Percentiles rank a stretch among this genome's conserved stretches.
phyloP scores from a whole-genome alignment of 2,329 filamentous ascomycete genomes.

The Aschersonia sp. region DNA sequence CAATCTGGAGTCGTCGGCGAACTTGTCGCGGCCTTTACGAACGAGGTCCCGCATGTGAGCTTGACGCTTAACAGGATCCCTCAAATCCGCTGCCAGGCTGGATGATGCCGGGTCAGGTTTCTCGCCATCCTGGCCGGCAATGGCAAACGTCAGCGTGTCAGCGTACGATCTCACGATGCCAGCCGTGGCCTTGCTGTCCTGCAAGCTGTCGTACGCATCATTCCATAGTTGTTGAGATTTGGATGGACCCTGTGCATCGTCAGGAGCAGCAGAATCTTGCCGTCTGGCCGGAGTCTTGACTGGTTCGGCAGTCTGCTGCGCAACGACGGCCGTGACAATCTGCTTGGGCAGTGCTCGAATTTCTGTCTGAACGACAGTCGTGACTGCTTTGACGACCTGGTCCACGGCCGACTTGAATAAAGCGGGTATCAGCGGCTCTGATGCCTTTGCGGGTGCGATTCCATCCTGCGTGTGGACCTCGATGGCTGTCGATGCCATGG shows the following conservation, averaged over 20 bases:
- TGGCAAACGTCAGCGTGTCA: conserved; percentile 4
- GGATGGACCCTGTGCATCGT: conserved; percentile 1
- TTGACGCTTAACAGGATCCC: conserved; percentile 5
- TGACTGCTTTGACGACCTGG: conserved; percentile 4
- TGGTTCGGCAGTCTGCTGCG: conserved; percentile 1
- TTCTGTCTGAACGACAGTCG: conserved; percentile 4
- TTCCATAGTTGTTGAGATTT: conserved; percentile 6
- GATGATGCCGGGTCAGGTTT: neutral
- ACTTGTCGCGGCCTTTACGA: conserved; percentile 5
- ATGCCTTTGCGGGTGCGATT: neutral
- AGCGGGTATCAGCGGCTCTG: conserved; percentile 2
- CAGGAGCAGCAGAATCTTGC: neutral
- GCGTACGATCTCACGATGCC: conserved; percentile 5
- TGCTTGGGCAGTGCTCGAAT: conserved; percentile 5
- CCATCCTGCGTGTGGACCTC: conserved; percentile 2
- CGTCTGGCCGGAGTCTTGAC: neutral
- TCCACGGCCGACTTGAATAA: conserved; percentile 5
- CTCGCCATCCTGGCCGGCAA: conserved; percentile 3
- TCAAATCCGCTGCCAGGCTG: conserved; percentile 2
- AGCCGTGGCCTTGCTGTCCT: conserved; percentile 2
- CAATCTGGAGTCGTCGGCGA: conserved; percentile 4
- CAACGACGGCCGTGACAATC: conserved; percentile 2
- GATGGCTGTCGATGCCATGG: conserved; percentile 1
- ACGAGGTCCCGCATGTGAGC: conserved; percentile 6
- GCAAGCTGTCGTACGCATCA: conserved; percentile 5